Percentiles rank a stretch among this genome's conserved stretches.
phyloP scores from a whole-genome alignment of 176 grass and related monocot genomes.

The Areca catechu region DNA sequence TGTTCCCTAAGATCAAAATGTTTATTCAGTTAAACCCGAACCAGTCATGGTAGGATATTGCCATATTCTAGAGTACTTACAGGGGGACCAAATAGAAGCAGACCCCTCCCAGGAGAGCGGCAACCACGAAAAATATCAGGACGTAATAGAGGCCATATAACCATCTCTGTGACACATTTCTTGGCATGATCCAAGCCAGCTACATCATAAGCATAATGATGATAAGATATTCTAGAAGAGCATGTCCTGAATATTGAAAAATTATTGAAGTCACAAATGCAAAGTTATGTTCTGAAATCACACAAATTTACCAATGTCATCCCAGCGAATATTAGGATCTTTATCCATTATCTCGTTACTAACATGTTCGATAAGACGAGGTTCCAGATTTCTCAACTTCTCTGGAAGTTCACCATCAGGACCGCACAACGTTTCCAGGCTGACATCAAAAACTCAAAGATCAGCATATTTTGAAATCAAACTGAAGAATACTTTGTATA shows the following conservation, averaged over 20 bases:
- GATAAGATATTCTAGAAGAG: neutral
- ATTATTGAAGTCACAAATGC: too few relatives aligned
- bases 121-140: conserved; percentile 93
- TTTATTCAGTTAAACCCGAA: conserved; percentile 5
- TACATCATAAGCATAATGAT: conserved; percentile 29
- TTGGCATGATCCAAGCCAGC: conserved; percentile 97
- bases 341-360: conserved; percentile 99
- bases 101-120: conserved; percentile 88
- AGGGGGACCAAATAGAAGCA: conserved; percentile 94
- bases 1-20: conserved; percentile 53
- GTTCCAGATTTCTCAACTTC: conserved; percentile 89
- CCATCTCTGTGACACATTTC: conserved; percentile 99
- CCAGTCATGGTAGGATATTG: neutral
- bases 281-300: too few relatives aligned
- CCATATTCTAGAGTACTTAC: conserved; percentile 32
- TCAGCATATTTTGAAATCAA: too few relatives aligned
- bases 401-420: conserved; percentile 90
- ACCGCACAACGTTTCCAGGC: conserved; percentile 85
- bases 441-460: conserved; percentile 19
- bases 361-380: conserved; percentile 88
- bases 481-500: too few relatives aligned
- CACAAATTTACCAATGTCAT: conserved; percentile 70
- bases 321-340: conserved; percentile 89
- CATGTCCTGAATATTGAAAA: too few relatives aligned
- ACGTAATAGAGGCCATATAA: conserved; percentile 82